Evolutionary conservation across 1,284 basidiomycete genomes (phyloP).

Genomic region (Phylloporus gajari): DNA sequence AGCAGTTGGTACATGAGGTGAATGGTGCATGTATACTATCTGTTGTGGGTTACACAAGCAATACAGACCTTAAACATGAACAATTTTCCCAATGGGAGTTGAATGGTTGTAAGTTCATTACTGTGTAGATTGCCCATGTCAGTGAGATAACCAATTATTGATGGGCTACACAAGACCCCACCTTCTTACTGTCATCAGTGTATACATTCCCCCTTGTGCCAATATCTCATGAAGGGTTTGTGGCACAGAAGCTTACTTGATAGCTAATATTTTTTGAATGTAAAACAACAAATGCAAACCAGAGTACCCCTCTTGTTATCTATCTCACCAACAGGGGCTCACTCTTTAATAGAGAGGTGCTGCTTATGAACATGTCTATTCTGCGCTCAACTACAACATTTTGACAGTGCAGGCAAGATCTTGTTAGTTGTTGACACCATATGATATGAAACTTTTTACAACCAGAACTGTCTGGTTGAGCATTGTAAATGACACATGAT

Average conservation of each 20-base stretch:
- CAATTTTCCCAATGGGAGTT: constrained; percentile 51
- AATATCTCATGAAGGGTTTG: constrained; percentile 41
- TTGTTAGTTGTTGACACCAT: too few species aligned
- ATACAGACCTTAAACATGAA: constrained; percentile 43
- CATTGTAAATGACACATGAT: too few species aligned
- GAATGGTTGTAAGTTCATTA: constrained; percentile 52
- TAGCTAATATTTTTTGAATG: constrained; percentile 61
- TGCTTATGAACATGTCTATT: constrained; percentile 55
- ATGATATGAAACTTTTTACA: too few species aligned
- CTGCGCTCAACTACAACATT: constrained; percentile 44
- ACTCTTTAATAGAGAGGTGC: constrained; percentile 48
- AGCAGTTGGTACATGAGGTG: constrained; percentile 39
- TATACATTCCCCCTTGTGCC: constrained; percentile 58
- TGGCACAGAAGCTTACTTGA: constrained; percentile 46
- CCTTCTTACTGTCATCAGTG: constrained; percentile 45
- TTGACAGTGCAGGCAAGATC: constrained; percentile 49
- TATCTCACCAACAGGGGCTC: constrained; percentile 57
- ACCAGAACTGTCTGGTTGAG: too few species aligned
- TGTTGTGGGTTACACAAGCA: background rate
- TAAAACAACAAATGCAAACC: constrained; percentile 30
- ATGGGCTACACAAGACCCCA: constrained; percentile 54
- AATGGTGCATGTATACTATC: constrained; percentile 16
- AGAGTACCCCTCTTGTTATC: constrained; percentile 48
- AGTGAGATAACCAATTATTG: background rate
- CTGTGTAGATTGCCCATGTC: background rate